Percentiles rank a stretch among this genome's conserved stretches.
Conservation (phyloP, 2,329 filamentous ascomycete genomes). For the Verticillium nubilum region DNA sequence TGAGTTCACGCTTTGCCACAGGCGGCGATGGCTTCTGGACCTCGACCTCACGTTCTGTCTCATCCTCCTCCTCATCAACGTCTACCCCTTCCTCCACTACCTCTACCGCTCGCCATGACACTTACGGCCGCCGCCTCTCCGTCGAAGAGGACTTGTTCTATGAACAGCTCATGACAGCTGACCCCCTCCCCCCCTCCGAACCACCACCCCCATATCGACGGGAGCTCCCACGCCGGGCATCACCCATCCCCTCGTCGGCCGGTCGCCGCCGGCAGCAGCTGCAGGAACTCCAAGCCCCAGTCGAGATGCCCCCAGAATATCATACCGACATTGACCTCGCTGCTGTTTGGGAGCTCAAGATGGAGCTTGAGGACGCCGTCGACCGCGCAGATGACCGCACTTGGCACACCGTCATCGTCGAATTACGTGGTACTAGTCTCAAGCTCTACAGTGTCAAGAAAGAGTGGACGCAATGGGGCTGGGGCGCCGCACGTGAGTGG, state of each 20-base stretch:
- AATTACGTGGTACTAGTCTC: conserved; percentile 64
- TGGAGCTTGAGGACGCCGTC: conserved; percentile 61
- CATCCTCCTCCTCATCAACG: not conserved
- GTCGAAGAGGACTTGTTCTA: conserved; percentile 52
- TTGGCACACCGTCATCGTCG: conserved; percentile 59
- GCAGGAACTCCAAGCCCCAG: conserved; percentile 1
- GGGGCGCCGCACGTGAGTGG: conserved; percentile 39
- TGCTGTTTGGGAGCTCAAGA: conserved; percentile 56
- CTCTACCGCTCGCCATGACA: not conserved
- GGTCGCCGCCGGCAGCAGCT: conserved; percentile 5
- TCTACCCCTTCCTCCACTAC: not conserved
- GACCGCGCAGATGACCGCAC: conserved; percentile 56
- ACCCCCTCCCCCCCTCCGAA: conserved; percentile 32
- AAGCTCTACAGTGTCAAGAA: conserved; percentile 60
- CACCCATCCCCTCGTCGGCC: not conserved
- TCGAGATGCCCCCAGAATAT: conserved; percentile 49
- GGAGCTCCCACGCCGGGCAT: not conserved
- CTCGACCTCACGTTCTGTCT: conserved; percentile 15
- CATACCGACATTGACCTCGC: conserved; percentile 50
- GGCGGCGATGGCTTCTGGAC: conserved; percentile 16
- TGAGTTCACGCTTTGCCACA: not conserved
- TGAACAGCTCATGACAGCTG: conserved; percentile 42
- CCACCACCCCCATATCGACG: conserved; percentile 39
- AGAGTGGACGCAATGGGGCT: conserved; percentile 47
- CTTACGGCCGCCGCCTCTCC: conserved; percentile 27